Conservation (phyloP, 2,329 filamentous ascomycete genomes). For the Microcyclosporella mali region DNA sequence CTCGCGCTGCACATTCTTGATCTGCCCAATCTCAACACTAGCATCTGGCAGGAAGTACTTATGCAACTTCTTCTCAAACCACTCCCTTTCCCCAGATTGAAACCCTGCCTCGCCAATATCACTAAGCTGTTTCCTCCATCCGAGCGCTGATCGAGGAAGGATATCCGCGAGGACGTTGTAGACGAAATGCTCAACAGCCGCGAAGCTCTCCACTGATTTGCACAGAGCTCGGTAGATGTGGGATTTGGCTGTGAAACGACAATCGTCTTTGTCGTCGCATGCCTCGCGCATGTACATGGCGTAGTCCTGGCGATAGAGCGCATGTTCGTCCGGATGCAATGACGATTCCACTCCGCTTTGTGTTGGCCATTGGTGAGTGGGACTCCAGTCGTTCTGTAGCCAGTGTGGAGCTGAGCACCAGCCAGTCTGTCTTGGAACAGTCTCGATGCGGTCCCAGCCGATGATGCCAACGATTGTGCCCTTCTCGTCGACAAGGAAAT, state of each 20-base stretch:
- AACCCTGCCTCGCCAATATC: slow-evolving; percentile 11
- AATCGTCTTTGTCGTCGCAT: slow-evolving; percentile 7
- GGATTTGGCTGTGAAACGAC: slow-evolving; percentile 14
- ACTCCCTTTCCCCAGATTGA: slow-evolving; percentile 7
- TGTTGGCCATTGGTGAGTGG: slow-evolving; percentile 11
- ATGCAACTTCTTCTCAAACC: slow-evolving; percentile 9
- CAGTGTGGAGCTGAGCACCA: slow-evolving; percentile 16
- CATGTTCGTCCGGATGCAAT: slow-evolving; percentile 11
- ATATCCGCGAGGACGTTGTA: slow-evolving; percentile 14
- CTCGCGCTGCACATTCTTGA: background rate
- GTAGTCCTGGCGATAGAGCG: slow-evolving; percentile 14
- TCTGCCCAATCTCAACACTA: background rate
- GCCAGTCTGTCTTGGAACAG: slow-evolving; percentile 13
- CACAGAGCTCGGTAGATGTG: slow-evolving; percentile 14
- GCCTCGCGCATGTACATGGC: slow-evolving; percentile 12
- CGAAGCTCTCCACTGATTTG: slow-evolving; percentile 10
- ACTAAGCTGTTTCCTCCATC: slow-evolving; percentile 5
- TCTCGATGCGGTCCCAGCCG: slow-evolving; percentile 18
- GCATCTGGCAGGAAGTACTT: background rate
- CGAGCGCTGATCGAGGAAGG: slow-evolving; percentile 6
- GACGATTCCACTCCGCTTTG: slow-evolving; percentile 1
- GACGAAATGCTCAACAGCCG: slow-evolving; percentile 12
- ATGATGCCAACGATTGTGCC: slow-evolving; percentile 13
- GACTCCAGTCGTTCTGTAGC: slow-evolving; percentile 12
- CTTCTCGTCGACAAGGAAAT: slow-evolving; percentile 13